Conservation (phyloP, 148 eudicot genomes). For the Limonium bicolor region DNA sequence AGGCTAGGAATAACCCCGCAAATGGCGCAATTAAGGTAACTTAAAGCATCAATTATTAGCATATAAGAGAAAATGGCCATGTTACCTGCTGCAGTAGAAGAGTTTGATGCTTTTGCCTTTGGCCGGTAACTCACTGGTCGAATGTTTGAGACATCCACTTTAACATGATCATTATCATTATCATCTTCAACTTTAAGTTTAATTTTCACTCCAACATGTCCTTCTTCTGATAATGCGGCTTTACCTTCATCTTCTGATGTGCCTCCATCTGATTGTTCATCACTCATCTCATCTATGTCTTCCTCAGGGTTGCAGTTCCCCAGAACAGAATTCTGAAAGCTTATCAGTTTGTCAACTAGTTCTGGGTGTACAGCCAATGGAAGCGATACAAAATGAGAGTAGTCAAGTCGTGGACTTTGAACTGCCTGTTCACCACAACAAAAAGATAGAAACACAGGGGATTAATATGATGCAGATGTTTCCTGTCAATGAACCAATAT, state of each 20-base stretch:
- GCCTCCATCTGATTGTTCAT: conserved; percentile 18
- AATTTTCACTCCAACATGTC: conserved; percentile 21
- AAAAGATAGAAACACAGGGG: conserved; percentile 6
- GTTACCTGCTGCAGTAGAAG: conserved; percentile 35
- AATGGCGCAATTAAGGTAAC: no score
- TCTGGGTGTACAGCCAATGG: conserved; percentile 80
- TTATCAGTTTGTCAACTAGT: conserved; percentile 60
- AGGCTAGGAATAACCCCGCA: no score
- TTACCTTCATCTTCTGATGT: conserved; percentile 26
- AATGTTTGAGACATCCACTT: conserved; percentile 25
- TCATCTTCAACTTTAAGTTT: conserved; percentile 23
- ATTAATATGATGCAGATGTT: no score
- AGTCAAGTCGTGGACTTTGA: conserved; percentile 42
- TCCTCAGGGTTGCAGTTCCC: conserved; percentile 16
- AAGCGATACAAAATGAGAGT: conserved; percentile 86
- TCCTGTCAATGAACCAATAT: no score
- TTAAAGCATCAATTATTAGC: no score
- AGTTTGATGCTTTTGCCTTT: conserved; percentile 12
- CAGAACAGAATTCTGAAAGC: conserved; percentile 56
- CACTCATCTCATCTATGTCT: conserved; percentile 17
- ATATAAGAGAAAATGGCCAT: no score
- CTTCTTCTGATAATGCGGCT: conserved; percentile 8
- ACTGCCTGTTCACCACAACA: conserved; percentile 39
- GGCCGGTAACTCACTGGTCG: conserved; percentile 39
- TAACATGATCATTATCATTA: conserved; percentile 15